A percentile compares a stretch with the other conserved stretches of the same genome.
These are phyloP conservation scores for Camelina neglecta DNA, from an alignment of 345 rosid genomes.

Conservation along the genomic window DNA sequence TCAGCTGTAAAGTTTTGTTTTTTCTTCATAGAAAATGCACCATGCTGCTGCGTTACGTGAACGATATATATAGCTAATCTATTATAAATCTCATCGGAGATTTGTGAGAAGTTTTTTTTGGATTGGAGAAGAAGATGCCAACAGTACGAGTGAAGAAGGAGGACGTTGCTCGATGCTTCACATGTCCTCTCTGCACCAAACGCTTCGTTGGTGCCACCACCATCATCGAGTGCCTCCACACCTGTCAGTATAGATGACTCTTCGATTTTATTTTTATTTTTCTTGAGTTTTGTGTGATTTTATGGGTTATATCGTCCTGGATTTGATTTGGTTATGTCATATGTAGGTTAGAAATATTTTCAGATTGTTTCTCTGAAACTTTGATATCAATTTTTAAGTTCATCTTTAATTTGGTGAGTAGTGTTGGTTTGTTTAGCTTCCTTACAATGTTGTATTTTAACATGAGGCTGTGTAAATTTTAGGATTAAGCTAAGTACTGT, in stretches of 20 bases:
- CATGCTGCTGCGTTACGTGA: conserved; percentile 46
- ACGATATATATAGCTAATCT: conserved; percentile 45
- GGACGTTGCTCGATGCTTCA: not conserved
- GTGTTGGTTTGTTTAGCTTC: not conserved
- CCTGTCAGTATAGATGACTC: conserved; percentile 18
- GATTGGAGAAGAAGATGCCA: conserved; percentile 1
- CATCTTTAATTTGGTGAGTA: not conserved
- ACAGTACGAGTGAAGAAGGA: not conserved
- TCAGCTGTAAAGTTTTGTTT: no score
- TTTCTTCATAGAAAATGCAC: conserved; percentile 27
- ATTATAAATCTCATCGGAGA: conserved; percentile 13
- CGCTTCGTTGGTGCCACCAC: conserved; percentile 20
- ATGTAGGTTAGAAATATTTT: not conserved
- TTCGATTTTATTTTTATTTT: not conserved
- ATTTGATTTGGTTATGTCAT: not conserved
- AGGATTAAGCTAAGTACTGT: not conserved
- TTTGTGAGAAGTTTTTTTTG: not conserved
- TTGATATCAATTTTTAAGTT: not conserved
- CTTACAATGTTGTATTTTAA: not conserved
- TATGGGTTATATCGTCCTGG: not conserved
- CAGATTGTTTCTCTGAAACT: not conserved
- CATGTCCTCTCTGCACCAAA: conserved; percentile 34
- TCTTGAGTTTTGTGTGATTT: not conserved
- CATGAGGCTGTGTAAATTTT: not conserved
- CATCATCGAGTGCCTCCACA: conserved; percentile 37